Evolutionary conservation across 2,329 filamentous ascomycete genomes (phyloP).

Genomic region (Colletotrichum sp.): DNA sequence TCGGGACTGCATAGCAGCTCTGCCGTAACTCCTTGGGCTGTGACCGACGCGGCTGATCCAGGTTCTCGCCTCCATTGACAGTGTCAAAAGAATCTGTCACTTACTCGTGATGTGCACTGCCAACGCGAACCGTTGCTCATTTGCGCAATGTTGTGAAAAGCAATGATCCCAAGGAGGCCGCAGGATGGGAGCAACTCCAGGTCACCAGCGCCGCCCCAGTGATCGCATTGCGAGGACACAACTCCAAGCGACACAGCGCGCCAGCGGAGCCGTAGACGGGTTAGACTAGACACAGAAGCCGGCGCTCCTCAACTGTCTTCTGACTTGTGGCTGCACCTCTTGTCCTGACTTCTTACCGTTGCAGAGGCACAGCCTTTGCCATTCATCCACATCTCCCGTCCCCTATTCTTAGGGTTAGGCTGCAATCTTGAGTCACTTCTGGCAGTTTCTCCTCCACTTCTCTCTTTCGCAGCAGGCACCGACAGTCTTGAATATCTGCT

Average conservation of each 20-base stretch:
- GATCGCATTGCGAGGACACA: not conserved
- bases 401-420: not conserved
- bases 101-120: not conserved
- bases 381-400: not conserved
- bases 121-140: not conserved
- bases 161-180: not conserved
- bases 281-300: not conserved
- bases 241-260: not conserved
- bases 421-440: too few species aligned
- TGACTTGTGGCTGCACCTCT: not conserved
- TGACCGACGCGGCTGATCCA: not conserved
- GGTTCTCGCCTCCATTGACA: not conserved
- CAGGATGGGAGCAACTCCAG: not conserved
- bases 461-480: too few species aligned
- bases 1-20: not conserved
- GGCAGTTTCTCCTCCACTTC: too few species aligned
- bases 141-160: not conserved
- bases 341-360: not conserved
- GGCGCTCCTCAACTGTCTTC: not conserved
- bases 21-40: not conserved
- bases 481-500: too few species aligned
- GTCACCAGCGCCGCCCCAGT: not conserved
- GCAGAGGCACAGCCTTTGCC: not conserved
- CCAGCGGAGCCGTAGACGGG: not conserved
- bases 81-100: not conserved